phyloP scores from a whole-genome alignment of 768 basidiomycete genomes.

The Pleurotus eryngii region DNA sequence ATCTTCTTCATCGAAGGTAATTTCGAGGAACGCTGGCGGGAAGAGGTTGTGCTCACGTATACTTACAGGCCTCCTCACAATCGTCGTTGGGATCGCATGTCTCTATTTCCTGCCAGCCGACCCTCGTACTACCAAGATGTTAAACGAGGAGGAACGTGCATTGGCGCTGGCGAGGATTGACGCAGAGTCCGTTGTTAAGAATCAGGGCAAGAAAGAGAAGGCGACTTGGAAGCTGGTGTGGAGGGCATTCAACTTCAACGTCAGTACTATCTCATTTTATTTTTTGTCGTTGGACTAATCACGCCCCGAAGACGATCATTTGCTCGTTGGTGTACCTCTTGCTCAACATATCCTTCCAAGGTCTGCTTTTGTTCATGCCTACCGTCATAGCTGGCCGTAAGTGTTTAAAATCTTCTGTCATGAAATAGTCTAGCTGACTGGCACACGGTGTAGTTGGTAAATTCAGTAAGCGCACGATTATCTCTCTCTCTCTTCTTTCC shows the following conservation, averaged over 20 bases:
- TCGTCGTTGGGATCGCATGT: slow-evolving; percentile 21
- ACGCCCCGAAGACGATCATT: slow-evolving; percentile 22
- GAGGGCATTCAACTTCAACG: slow-evolving; percentile 17
- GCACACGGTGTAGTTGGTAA: slow-evolving; percentile 24
- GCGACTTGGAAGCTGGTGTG: slow-evolving; percentile 21
- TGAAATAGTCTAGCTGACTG: not conserved
- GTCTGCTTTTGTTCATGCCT: slow-evolving; percentile 40
- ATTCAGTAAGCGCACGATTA: slow-evolving; percentile 24
- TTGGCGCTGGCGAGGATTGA: slow-evolving; percentile 27
- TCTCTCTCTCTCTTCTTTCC: not conserved
- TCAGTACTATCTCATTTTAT: not conserved
- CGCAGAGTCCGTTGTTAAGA: slow-evolving; percentile 25
- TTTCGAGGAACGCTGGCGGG: not conserved
- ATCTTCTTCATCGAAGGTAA: slow-evolving; percentile 31
- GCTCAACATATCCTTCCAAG: slow-evolving; percentile 43
- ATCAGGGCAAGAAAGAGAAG: slow-evolving; percentile 22
- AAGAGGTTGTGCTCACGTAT: not conserved
- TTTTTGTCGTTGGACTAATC: not conserved
- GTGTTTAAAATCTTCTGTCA: slow-evolving; percentile 12
- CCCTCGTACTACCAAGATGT: slow-evolving; percentile 22
- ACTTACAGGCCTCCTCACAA: slow-evolving; percentile 24
- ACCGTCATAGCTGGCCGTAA: slow-evolving; percentile 41
- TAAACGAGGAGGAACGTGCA: slow-evolving; percentile 24
- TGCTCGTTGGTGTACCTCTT: slow-evolving; percentile 28
- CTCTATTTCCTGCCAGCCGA: slow-evolving; percentile 25